These are phyloP conservation scores for Lactuca sativa DNA, from an alignment of 129 eudicot species.

Conservation along the genomic window DNA sequence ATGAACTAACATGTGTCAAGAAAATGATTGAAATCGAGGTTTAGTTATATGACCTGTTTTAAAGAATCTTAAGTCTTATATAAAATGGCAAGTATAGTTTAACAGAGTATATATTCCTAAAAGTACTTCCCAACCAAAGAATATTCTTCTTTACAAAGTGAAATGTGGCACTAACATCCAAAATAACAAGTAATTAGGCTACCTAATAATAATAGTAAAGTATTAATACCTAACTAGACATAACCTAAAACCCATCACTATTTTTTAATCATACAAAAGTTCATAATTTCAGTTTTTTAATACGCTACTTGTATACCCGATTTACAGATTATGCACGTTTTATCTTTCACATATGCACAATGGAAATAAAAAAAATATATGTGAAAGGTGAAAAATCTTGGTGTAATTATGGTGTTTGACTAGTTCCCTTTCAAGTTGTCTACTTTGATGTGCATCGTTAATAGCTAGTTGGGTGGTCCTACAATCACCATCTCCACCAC, in stretches of 20 bases:
- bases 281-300: background rate
- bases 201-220: slow-evolving; percentile 29
- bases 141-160: slow-evolving; percentile 40
- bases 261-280: background rate
- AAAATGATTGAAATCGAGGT: slow-evolving; percentile 6
- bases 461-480: slow-evolving; percentile 35
- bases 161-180: slow-evolving; percentile 26
- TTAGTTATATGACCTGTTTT: background rate
- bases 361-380: slow-evolving; percentile 5
- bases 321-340: background rate
- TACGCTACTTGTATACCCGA: background rate
- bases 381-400: background rate
- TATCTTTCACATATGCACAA: background rate
- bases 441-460: slow-evolving; percentile 27
- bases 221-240: slow-evolving; percentile 24
- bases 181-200: slow-evolving; percentile 36
- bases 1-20: background rate
- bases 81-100: slow-evolving; percentile 25
- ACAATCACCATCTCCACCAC: slow-evolving; percentile 29
- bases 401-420: slow-evolving; percentile 13
- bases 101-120: slow-evolving; percentile 35
- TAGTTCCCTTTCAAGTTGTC: slow-evolving; percentile 23
- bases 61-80: slow-evolving; percentile 16
- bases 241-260: slow-evolving; percentile 19
- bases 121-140: slow-evolving; percentile 37